Base-by-base conservation (phyloP, 179 eudicot species). In the Silene coronaria region DNA sequence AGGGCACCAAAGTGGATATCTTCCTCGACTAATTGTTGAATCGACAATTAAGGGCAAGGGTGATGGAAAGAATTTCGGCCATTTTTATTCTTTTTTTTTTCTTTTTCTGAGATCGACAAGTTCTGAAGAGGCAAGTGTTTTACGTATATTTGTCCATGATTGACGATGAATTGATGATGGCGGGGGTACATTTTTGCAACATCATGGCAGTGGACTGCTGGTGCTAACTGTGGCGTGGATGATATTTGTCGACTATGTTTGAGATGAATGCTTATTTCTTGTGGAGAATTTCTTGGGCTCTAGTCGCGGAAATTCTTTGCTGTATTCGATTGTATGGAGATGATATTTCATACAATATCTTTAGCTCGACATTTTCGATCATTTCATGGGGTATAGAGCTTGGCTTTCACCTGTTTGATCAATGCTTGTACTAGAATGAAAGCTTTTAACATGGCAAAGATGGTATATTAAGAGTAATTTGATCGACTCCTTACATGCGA, bases 241-340 rank as follows among this genome's bases (percentile, higher is more conserved):
- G 74, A 65, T 81, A 46, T 48, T 71, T 17, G n/a, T 58, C 76
- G 36, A 24, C 72, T 59, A 46, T 82, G 74, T 66, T 75, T 71
- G 78, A 69, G 55, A 81, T 78, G 73, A 78, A 64, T 78, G 76
- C 81, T 70, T 73, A 62, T 74, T 74, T 28, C 75, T 38, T 62
- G 36, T 17, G 57, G 11, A 62, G 70, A 73, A 36, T 77, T 76
- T 45, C 75, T 45, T 72, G 58, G 23, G 36, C 45, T 74, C 73
- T 34, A 69, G 78, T 74, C 70, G 7, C 45, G 21, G 27, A 77
- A 71, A 69, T 77, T 74, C 23, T 51, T 77, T 55, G 53, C 73
- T 77, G 34, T 74, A 63, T 70, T 74, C 64, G 72, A 77, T 51
- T 26, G 67, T 71, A 51, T 57, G 74, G 69, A 53, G 55, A 74